Evolutionary conservation across 208 protist genomes (phyloP).

Genomic region (Leishmania turanica): DNA sequence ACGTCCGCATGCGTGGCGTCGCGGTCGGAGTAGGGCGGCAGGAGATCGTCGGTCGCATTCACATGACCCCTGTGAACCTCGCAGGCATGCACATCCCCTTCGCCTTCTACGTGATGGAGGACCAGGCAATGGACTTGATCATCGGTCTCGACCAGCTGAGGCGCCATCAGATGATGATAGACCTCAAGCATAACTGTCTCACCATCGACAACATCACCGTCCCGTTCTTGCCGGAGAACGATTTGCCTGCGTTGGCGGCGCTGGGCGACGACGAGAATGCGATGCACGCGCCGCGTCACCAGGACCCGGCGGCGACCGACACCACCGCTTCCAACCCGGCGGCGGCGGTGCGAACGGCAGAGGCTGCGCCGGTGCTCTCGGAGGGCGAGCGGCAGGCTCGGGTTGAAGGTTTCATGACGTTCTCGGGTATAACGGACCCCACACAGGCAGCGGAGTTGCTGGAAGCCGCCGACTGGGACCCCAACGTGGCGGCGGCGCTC

Average conservation of each 20-base stretch:
- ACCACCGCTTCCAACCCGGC: neutral
- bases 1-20: slow-evolving; percentile 81
- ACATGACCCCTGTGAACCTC: slow-evolving; percentile 83
- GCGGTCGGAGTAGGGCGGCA: slow-evolving; percentile 91
- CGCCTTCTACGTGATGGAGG: slow-evolving; percentile 92
- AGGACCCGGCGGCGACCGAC: neutral
- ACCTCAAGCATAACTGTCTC: slow-evolving; percentile 65
- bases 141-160: slow-evolving; percentile 95
- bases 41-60: slow-evolving; percentile 93
- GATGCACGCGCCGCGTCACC: neutral
- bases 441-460: slow-evolving; percentile 39
- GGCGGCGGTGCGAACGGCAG: neutral
- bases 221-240: slow-evolving; percentile 60
- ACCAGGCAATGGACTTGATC: slow-evolving; percentile 90
- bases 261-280: neutral
- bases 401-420: slow-evolving; percentile 39
- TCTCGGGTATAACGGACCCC: slow-evolving; percentile 35
- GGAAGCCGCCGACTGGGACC: slow-evolving; percentile 52
- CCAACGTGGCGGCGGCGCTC: slow-evolving; percentile 34
- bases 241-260: slow-evolving; percentile 28
- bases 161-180: slow-evolving; percentile 81
- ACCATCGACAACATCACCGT: slow-evolving; percentile 43
- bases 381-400: neutral
- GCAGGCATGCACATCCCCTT: slow-evolving; percentile 75
- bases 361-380: neutral